Evolutionary conservation across 345 rosid genomes (phyloP).

Genomic region (Microcos paniculata): DNA sequence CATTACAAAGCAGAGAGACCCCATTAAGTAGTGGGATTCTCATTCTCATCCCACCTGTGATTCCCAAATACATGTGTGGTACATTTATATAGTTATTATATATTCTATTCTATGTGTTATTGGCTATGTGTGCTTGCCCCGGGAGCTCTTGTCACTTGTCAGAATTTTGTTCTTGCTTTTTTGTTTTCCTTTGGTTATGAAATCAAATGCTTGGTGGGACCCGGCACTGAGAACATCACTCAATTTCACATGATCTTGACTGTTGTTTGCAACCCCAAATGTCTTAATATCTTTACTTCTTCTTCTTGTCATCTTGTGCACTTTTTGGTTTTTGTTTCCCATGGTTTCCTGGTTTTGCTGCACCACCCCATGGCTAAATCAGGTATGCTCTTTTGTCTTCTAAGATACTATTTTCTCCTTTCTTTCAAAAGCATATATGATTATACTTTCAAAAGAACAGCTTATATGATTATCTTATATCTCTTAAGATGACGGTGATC

Average conservation of each 20-base stretch:
- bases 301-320: conserved; percentile 28
- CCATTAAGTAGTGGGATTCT: conserved; percentile 61
- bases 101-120: no score
- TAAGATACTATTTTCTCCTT: conserved; percentile 3
- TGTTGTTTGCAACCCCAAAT: not conserved
- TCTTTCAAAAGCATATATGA: conserved; percentile 3
- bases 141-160: conserved; percentile 10
- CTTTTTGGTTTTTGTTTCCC: conserved; percentile 23
- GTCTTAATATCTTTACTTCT: conserved; percentile 9
- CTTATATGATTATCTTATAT: not conserved
- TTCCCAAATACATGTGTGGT: not conserved
- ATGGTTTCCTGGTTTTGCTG: conserved; percentile 30
- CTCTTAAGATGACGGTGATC: no score
- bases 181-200: no score
- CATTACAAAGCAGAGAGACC: conserved; percentile 22
- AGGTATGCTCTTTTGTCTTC: conserved; percentile 32
- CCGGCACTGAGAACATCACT: conserved; percentile 42
- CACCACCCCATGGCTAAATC: conserved; percentile 38
- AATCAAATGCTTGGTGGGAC: conserved; percentile 57
- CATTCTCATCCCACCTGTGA: conserved; percentile 45
- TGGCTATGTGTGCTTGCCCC: no score
- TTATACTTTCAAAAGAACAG: no score
- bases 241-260: conserved; percentile 23
- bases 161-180: not conserved
- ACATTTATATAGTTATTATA: no score